phyloP scores from a whole-genome alignment of 2,329 filamentous ascomycete species.

The Pseudocercospora musae region DNA sequence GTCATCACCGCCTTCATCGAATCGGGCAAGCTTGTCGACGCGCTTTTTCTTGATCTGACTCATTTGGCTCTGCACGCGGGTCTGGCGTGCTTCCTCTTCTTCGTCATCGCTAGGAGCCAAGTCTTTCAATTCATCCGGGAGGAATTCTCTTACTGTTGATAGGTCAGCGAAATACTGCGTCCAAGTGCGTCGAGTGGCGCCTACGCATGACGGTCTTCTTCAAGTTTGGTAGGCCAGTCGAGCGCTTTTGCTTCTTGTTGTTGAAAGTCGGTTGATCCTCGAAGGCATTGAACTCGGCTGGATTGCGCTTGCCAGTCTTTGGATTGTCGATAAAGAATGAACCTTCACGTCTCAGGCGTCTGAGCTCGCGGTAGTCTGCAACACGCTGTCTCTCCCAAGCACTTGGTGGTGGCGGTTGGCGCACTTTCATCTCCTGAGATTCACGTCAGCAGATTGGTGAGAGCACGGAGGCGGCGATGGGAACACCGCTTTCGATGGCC shows the following conservation, averaged over 20 bases:
- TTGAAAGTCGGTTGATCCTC: constrained; percentile 46
- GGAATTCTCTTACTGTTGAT: constrained; percentile 35
- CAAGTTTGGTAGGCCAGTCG: constrained; percentile 44
- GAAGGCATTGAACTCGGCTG: constrained; percentile 55
- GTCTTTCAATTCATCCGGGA: constrained; percentile 48
- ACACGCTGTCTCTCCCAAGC: constrained; percentile 15
- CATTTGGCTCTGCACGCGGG: constrained; percentile 21
- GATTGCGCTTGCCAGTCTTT: constrained; percentile 47
- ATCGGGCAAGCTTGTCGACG: constrained; percentile 25
- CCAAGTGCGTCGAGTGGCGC: not conserved
- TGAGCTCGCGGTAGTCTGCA: constrained; percentile 13
- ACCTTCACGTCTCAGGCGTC: constrained; percentile 17
- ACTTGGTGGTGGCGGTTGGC: constrained; percentile 13
- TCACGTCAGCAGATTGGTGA: not conserved
- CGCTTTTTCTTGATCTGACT: constrained; percentile 24
- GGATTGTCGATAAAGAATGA: constrained; percentile 23
- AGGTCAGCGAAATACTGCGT: not conserved
- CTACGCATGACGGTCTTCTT: constrained; percentile 41
- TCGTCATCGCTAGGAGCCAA: constrained; percentile 34
- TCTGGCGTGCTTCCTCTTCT: constrained; percentile 8
- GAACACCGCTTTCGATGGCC: not conserved
- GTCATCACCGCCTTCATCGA: constrained; percentile 22
- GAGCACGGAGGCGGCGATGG: not conserved
- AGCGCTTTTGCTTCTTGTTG: constrained; percentile 35
- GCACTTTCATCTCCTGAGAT: constrained; percentile 9